Base-by-base conservation (phyloP, 441 rosid genomes). In the Pelargonium australe region DNA sequence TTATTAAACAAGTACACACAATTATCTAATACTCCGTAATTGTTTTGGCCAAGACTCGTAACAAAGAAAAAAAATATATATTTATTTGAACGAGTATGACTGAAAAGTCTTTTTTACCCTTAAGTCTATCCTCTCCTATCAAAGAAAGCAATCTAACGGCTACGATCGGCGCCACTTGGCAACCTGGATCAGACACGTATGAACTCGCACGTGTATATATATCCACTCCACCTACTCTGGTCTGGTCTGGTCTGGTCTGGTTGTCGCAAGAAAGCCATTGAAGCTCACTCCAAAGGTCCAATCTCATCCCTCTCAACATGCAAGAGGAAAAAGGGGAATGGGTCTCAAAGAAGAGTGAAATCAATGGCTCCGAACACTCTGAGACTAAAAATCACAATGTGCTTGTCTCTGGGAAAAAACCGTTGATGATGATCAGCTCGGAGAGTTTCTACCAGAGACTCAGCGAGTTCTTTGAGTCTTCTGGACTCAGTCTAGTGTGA, bases 391-490 rank as follows among this genome's bases (percentile, higher is more conserved):
- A 51, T 51, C 7, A n/a, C 58, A 51, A 51, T 51, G 17, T 51
- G 19, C n/a, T 5, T 51, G 58, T 51, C 16, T 51, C 58, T 14
- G 58, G 58, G 58, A 17, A 13, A 17, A 5, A 51, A 4, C 19
- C 58, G 6, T 12, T 51, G 19, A 51, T n/a, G 58, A 51, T 51
- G 58, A n/a, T 51, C 7, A 51, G 4, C 58, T 51, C 58, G 7
- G 58, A 51, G 58, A 51, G 58, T 13, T 51, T 51, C 58, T 51
- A 51, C 58, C 58, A 51, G 19, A 51, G 58, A n/a, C 58, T 51
- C 58, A 17, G 7, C 58, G 58, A 51, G 58, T 51, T 51, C 19
- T 51, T 51, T 5, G 58, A 51, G 17, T 51, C 58, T 51, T 51
- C 58, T 51, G 58, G 58, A 17, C 58, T 51, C 58, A 51, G 19